Evolutionary conservation across 2,329 filamentous ascomycete genomes (phyloP).

Genomic region (Capronia epimyces): DNA sequence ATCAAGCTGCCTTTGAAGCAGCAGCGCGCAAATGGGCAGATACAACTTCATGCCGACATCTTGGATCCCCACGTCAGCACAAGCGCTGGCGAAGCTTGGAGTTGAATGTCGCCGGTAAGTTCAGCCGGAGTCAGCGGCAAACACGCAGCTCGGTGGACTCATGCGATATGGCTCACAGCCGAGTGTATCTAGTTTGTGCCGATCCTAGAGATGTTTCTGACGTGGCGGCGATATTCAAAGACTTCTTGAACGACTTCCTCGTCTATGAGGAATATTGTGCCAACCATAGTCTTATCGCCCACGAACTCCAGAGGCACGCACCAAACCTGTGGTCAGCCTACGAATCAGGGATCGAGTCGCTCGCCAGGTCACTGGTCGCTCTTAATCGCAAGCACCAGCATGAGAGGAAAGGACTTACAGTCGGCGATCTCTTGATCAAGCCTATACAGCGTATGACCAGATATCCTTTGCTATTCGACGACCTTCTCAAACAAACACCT

Average conservation of each 20-base stretch:
- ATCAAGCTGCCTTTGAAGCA: constrained; percentile 41
- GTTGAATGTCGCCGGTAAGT: constrained; percentile 35
- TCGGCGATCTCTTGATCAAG: constrained; percentile 88
- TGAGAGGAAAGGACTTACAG: constrained; percentile 69
- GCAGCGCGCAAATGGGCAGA: constrained; percentile 28
- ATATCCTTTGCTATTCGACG: constrained; percentile 80
- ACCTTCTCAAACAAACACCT: constrained; percentile 76
- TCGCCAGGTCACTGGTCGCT: constrained; percentile 70
- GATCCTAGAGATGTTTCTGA: constrained; percentile 51
- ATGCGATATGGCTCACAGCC: constrained; percentile 11
- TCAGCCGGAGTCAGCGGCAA: constrained; percentile 8
- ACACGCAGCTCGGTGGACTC: constrained; percentile 25
- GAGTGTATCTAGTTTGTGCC: constrained; percentile 31
- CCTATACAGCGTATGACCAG: constrained; percentile 89
- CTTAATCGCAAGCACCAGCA: constrained; percentile 59
- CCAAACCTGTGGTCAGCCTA: constrained; percentile 71
- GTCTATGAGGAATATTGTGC: constrained; percentile 88
- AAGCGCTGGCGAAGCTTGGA: constrained; percentile 35
- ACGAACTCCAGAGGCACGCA: constrained; percentile 64
- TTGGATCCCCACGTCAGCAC: constrained; percentile 21
- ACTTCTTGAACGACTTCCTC: constrained; percentile 72
- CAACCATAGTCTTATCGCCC: constrained; percentile 79
- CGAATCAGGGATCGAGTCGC: constrained; percentile 76
- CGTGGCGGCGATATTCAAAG: constrained; percentile 51
- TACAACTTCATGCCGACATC: constrained; percentile 20